These are phyloP conservation scores for Zymoseptoria brevis DNA, from an alignment of 2,329 filamentous ascomycete species.

Conservation along the genomic window DNA sequence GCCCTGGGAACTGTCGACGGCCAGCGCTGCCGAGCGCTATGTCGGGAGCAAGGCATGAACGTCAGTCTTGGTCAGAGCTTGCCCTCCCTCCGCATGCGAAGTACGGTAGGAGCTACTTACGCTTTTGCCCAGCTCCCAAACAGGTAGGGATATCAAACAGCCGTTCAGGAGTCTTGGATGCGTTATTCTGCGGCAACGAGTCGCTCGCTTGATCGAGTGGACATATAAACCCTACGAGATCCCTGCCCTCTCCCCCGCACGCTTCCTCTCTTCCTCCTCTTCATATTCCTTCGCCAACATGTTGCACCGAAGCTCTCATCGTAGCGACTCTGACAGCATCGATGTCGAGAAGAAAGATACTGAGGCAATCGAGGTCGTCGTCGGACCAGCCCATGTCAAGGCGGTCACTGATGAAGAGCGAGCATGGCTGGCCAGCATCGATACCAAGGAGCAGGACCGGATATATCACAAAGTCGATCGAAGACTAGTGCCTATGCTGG, in stretches of 20 bases:
- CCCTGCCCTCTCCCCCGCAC: neutral
- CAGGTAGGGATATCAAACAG: neutral
- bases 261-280: neutral
- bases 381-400: slow-evolving; percentile 8
- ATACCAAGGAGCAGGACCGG: slow-evolving; percentile 21
- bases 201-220: neutral
- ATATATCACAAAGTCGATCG: slow-evolving; percentile 32
- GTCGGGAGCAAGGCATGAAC: neutral
- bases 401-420: slow-evolving; percentile 17
- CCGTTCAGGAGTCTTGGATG: neutral
- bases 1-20: neutral
- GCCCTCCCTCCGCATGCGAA: neutral
- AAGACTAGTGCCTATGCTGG: slow-evolving; percentile 18
- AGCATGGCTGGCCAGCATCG: slow-evolving; percentile 17
- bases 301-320: slow-evolving; percentile 3
- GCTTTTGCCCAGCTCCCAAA: neutral
- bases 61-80: neutral
- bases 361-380: slow-evolving; percentile 10
- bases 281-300: neutral
- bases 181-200: neutral
- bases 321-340: slow-evolving; percentile 4
- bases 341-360: slow-evolving; percentile 14
- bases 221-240: neutral
- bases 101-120: neutral
- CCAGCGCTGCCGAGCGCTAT: neutral